phyloP scores from a whole-genome alignment of 352 stramenopile genomes.

The Phytophthora sansomeana region DNA sequence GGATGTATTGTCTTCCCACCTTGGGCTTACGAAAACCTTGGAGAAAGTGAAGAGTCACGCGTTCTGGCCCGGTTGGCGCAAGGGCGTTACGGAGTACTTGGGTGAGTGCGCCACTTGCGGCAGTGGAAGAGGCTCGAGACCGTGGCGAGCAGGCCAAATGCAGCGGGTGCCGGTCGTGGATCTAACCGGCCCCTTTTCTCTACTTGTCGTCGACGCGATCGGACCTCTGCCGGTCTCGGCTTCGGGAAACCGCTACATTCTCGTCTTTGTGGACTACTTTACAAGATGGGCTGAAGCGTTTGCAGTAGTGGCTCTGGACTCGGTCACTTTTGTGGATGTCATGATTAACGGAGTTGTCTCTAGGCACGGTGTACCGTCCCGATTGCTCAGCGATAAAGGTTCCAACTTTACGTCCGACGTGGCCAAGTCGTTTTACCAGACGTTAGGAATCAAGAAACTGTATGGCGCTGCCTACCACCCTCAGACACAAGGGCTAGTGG shows the following conservation, averaged over 20 bases:
- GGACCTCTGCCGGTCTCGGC: no score
- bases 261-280: no score
- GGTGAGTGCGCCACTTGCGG: not conserved
- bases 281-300: no score
- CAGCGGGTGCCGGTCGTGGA: conserved; percentile 5
- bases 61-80: conserved; percentile 8
- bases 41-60: not conserved
- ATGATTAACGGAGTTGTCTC: no score
- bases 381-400: not conserved
- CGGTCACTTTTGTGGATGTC: no score
- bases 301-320: no score
- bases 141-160: conserved; percentile 6
- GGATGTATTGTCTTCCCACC: not conserved
- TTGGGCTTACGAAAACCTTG: no score
- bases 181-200: not conserved
- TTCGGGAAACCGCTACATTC: no score
- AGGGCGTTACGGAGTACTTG: not conserved
- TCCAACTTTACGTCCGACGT: not conserved
- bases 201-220: conserved; percentile 7
- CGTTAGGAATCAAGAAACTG: not conserved
- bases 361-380: no score
- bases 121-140: not conserved
- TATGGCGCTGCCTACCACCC: not conserved
- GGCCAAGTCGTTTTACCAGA: not conserved
- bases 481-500: not conserved